Evolutionary conservation across 352 stramenopile genomes (phyloP).

Genomic region (Pythium insidiosum): DNA sequence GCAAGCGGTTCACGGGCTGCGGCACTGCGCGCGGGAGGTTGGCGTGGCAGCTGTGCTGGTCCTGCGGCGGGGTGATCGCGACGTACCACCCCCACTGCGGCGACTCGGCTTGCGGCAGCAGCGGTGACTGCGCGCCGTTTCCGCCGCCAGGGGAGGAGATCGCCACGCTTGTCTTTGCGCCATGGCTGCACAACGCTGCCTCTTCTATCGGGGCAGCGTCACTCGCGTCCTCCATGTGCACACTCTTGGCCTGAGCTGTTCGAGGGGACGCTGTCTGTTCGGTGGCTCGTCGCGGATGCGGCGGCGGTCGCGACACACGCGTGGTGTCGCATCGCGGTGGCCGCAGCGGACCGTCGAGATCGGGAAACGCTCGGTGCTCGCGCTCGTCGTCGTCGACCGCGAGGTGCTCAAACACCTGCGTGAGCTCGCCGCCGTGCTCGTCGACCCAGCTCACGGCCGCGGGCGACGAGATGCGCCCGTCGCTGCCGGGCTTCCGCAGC

Average conservation of each 20-base stretch:
- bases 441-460: slow-evolving; percentile 77
- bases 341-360: slow-evolving; percentile 11
- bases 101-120: slow-evolving; percentile 47
- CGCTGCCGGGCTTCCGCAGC: slow-evolving; percentile 17
- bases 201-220: too few species aligned
- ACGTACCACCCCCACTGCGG: slow-evolving; percentile 87
- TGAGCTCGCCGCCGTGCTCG: slow-evolving; percentile 69
- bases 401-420: slow-evolving; percentile 57
- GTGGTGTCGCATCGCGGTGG: not conserved
- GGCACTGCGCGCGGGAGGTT: slow-evolving; percentile 12
- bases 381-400: slow-evolving; percentile 16
- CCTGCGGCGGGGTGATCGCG: slow-evolving; percentile 72
- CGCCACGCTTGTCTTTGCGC: not conserved
- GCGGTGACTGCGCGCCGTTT: slow-evolving; percentile 11
- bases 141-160: not conserved
- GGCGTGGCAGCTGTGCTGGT: slow-evolving; percentile 24
- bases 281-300: slow-evolving; percentile 1
- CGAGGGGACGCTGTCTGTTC: not conserved
- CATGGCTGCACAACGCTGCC: not conserved
- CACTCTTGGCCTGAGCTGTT: not conserved
- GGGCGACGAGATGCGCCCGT: slow-evolving; percentile 30
- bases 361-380: slow-evolving; percentile 4
- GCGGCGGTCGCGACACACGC: not conserved
- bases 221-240: not conserved
- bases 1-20: not conserved